phyloP scores from a whole-genome alignment of 768 basidiomycete species.

The Boletus tomentosulus region DNA sequence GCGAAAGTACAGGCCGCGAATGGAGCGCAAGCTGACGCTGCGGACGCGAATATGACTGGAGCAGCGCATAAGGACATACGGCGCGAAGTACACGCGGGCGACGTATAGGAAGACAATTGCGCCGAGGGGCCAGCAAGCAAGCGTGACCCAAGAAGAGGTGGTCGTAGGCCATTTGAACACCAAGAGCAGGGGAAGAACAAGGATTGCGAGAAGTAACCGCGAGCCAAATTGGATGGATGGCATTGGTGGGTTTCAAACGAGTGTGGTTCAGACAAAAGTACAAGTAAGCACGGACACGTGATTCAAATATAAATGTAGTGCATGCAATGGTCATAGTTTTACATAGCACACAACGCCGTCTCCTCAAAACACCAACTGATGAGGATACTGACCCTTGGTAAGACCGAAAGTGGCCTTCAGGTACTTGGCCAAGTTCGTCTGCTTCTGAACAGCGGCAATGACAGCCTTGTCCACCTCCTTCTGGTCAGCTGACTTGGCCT shows the following conservation, averaged over 20 bases:
- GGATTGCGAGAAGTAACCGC: conserved; percentile 10
- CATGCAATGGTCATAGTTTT: conserved; percentile 20
- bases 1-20: conserved; percentile 70
- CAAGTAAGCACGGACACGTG: conserved; percentile 7
- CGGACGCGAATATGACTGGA: conserved; percentile 63
- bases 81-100: conserved; percentile 62
- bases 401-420: conserved; percentile 90
- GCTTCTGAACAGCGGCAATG: conserved; percentile 83
- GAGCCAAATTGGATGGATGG: neutral
- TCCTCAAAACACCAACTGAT: conserved; percentile 86
- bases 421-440: conserved; percentile 88
- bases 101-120: conserved; percentile 52
- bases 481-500: conserved; percentile 86
- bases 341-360: conserved; percentile 15
- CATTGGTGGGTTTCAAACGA: neutral
- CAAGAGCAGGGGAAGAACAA: conserved; percentile 10
- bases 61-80: conserved; percentile 55
- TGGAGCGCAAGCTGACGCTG: conserved; percentile 72
- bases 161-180: conserved; percentile 20
- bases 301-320: neutral
- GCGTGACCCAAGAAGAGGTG: conserved; percentile 35
- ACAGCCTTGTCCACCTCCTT: conserved; percentile 80
- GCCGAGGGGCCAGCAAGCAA: conserved; percentile 49
- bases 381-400: conserved; percentile 96
- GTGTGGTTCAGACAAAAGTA: neutral